Evolutionary conservation across 2,329 filamentous ascomycete species (phyloP).

Genomic region (Fusarium udum): DNA sequence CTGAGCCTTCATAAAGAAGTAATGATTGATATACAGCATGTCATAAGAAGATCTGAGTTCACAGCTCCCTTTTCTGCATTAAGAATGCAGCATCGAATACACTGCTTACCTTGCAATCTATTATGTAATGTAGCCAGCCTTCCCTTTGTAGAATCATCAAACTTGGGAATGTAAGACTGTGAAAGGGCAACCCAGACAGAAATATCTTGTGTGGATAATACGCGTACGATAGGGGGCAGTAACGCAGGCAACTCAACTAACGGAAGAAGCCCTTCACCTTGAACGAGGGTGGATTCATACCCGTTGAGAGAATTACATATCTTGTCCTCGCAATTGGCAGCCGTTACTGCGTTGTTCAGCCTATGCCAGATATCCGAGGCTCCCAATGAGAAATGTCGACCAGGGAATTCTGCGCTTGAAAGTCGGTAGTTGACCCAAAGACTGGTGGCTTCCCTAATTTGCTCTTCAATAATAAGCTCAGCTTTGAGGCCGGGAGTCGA

Average conservation of each 20-base stretch:
- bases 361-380: rapidly evolving
- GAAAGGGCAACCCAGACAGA: background rate
- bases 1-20: too few species aligned
- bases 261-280: background rate
- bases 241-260: too few species aligned
- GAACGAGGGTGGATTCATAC: rapidly evolving
- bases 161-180: too few species aligned
- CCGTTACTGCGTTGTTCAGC: rapidly evolving
- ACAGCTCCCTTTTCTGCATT: too few species aligned
- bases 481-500: background rate
- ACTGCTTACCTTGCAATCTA: too few species aligned
- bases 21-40: too few species aligned
- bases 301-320: rapidly evolving
- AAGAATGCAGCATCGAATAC: too few species aligned
- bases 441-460: rapidly evolving
- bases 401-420: rapidly evolving
- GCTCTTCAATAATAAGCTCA: rapidly evolving
- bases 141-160: too few species aligned
- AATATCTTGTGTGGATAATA: rapidly evolving
- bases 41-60: too few species aligned
- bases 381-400: rapidly evolving
- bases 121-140: too few species aligned
- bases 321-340: background rate
- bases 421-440: background rate
- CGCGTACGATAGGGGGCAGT: background rate